Evolutionary conservation across 495 filamentous ascomycete species (phyloP).

Genomic region (Stereocaulon alpinum): DNA sequence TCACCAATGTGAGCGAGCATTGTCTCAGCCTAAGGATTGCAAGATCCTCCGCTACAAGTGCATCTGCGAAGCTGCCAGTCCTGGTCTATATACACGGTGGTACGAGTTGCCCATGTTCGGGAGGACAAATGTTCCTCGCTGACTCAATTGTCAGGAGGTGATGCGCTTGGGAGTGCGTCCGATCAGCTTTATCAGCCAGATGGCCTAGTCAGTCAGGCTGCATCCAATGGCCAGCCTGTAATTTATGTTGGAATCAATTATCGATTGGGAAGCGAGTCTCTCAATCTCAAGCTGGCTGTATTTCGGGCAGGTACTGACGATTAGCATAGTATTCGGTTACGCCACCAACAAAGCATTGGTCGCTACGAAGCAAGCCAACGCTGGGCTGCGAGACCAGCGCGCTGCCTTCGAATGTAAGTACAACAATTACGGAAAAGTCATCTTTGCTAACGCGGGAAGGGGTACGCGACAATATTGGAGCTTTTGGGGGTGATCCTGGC

Average conservation of each 20-base stretch:
- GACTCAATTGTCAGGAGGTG: slow-evolving; percentile 24
- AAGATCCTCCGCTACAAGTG: slow-evolving; percentile 21
- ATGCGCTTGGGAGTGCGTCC: slow-evolving; percentile 28
- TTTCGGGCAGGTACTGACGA: background rate
- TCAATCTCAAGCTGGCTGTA: slow-evolving; percentile 15
- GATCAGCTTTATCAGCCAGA: slow-evolving; percentile 32
- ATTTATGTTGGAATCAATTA: slow-evolving; percentile 38
- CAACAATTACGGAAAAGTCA: background rate
- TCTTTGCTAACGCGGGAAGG: slow-evolving; percentile 13
- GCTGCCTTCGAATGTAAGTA: slow-evolving; percentile 25
- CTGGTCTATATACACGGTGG: slow-evolving; percentile 28
- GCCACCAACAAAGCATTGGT: slow-evolving; percentile 22
- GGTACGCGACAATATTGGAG: slow-evolving; percentile 27
- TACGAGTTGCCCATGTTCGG: no score
- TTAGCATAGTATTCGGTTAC: slow-evolving; percentile 21
- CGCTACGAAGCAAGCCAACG: slow-evolving; percentile 20
- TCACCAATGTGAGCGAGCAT: slow-evolving; percentile 32
- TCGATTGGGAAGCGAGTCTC: slow-evolving; percentile 30
- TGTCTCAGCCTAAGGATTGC: slow-evolving; percentile 33
- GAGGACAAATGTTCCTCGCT: background rate
- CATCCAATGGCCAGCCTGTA: slow-evolving; percentile 28
- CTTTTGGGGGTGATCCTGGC: slow-evolving; percentile 28
- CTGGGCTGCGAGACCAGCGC: slow-evolving; percentile 26
- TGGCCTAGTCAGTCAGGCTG: slow-evolving; percentile 31
- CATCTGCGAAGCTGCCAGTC: slow-evolving; percentile 27